Conservation (phyloP, 768 basidiomycete genomes). For the Nevesoporus exiguus region DNA sequence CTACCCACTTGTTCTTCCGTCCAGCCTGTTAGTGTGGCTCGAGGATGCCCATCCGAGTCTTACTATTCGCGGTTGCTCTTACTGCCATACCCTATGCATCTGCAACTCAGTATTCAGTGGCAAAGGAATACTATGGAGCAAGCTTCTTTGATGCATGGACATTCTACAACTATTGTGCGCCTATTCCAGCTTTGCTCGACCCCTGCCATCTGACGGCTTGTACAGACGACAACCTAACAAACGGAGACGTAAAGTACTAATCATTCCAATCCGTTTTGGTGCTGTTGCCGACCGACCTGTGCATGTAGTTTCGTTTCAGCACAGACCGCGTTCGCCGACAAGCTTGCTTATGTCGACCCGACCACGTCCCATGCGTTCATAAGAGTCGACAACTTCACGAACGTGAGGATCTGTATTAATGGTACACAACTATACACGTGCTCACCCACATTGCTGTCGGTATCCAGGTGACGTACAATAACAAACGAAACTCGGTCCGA, state of each 20-base stretch:
- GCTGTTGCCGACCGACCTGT: conserved; percentile 3
- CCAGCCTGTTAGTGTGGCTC: neutral
- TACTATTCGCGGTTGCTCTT: conserved; percentile 6
- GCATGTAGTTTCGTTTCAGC: conserved; percentile 48
- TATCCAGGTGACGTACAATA: conserved; percentile 36
- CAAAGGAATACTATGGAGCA: conserved; percentile 55
- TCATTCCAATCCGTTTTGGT: conserved; percentile 5
- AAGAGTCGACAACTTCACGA: conserved; percentile 68
- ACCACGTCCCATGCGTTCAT: conserved; percentile 71
- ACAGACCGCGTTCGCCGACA: conserved; percentile 39
- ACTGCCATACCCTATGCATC: conserved; percentile 9
- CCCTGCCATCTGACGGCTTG: neutral
- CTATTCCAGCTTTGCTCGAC: neutral
- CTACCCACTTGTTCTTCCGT: neutral
- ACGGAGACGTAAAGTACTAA: conserved; percentile 57
- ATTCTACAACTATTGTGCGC: conserved; percentile 58
- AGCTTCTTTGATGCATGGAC: conserved; percentile 66
- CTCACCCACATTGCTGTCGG: neutral
- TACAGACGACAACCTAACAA: conserved; percentile 66
- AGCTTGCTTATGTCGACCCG: conserved; percentile 61
- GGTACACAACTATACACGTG: too few species aligned
- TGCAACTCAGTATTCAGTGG: conserved; percentile 46
- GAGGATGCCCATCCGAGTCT: conserved; percentile 11
- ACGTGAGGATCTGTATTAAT: too few species aligned
- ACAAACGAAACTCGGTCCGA: conserved; percentile 68